Evolutionary conservation across 495 filamentous ascomycete species (phyloP), one percentile per base, ranked within the genome.

Genomic region (Aspergillus ostianus): DNA sequence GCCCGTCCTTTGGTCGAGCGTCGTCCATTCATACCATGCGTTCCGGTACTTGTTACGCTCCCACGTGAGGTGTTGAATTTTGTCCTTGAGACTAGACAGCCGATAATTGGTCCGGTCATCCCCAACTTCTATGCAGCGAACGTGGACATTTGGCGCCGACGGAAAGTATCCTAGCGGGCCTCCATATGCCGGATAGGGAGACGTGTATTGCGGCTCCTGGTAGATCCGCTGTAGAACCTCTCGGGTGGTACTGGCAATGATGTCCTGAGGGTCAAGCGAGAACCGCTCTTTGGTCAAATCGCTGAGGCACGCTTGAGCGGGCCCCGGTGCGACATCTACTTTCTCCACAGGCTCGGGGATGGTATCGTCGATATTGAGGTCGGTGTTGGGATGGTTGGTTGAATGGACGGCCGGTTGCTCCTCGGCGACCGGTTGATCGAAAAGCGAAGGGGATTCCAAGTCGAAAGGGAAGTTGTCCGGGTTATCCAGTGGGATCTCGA

Each of bases 101-200:
- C 64, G 64, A 53, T 55, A 29, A 29, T 61, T 56, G 19, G 56
- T 48, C 27, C 55, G 55, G 9, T 64, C 56, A 2, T 67, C 61
- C 6, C 52, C 61, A 12, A 66, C 59, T 56, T 69, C 67, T 19
- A 66, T 53, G 21, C 32, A 67, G 48, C 58, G 66, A n/a, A 68
- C 60, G 47, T 72, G 69, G 19, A 67, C 36, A 3, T 51, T 51
- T 7, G 69, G 67, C 6, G 64, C 53, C 0, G 69, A 72, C 32
- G 69, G 69, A 21, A 69, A 49, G 51, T 72, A 72, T 0, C 67
- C 67, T 23, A 72, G 50, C 19, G 60, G 63, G 1, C 67, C 67
- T n/a, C 62, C 58, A 45, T 64, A 66, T 12, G 29, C 47, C 7
- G 66, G 69, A 48, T 72, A 72, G 12, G 69, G 69, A 1, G 69